Evolutionary conservation across 306 rosid species (phyloP).

Genomic region (Styphnolobium japonicum): DNA sequence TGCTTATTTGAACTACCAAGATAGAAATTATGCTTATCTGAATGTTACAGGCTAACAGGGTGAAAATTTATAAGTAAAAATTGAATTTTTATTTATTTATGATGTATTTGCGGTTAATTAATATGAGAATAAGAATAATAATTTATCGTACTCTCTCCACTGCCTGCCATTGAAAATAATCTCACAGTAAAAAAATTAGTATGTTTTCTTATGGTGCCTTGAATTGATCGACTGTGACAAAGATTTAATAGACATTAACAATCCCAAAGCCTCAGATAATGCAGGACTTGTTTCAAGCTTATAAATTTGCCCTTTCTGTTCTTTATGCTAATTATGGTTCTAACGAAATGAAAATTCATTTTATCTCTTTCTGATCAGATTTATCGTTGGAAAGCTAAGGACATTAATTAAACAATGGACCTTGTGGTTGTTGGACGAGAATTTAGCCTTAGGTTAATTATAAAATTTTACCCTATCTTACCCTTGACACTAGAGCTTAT

Average conservation of each 20-base stretch:
- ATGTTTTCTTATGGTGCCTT: neutral
- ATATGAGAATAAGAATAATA: slow-evolving; percentile 1
- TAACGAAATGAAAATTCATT: neutral
- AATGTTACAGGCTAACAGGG: too few relatives aligned
- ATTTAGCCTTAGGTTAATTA: neutral
- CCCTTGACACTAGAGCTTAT: neutral
- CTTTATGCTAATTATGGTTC: neutral
- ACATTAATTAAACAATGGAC: neutral
- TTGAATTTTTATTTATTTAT: too few relatives aligned
- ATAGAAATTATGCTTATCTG: too few relatives aligned
- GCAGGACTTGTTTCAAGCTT: neutral
- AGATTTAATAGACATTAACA: neutral
- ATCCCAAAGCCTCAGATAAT: neutral
- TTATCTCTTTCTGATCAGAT: neutral
- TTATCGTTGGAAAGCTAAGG: neutral
- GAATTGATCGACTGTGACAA: neutral
- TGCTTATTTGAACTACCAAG: too few relatives aligned
- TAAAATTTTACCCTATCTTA: neutral
- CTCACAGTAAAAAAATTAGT: too few relatives aligned
- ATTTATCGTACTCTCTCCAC: neutral
- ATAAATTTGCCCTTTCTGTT: neutral
- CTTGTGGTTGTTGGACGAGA: neutral
- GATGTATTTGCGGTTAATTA: neutral
- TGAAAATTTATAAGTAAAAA: too few relatives aligned
- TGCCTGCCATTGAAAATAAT: neutral